phyloP scores from a whole-genome alignment of 2,329 filamentous ascomycete species.

The Diaporthe longicolla region DNA sequence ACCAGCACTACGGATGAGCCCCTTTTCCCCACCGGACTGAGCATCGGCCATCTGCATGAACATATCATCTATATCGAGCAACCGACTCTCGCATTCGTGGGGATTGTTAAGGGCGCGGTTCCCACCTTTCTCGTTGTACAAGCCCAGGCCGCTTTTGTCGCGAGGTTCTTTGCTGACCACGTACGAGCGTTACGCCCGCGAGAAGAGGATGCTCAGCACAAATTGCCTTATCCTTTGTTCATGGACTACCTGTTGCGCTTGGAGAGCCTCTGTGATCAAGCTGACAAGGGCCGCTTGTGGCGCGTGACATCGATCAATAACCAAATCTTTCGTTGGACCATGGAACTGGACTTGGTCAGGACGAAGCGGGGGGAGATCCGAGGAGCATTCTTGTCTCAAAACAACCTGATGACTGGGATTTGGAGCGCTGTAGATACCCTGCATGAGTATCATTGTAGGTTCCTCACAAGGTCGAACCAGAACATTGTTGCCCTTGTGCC shows the following conservation, averaged over 20 bases:
- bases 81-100: constrained; percentile 15
- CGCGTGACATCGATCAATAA: neutral
- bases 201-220: neutral
- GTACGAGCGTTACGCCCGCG: neutral
- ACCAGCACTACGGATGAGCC: neutral
- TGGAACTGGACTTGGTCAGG: constrained; percentile 13
- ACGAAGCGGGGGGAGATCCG: constrained; percentile 1
- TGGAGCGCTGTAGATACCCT: neutral
- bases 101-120: constrained; percentile 9
- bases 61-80: neutral
- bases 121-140: constrained; percentile 29
- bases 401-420: fast-evolving
- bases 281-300: neutral
- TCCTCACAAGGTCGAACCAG: neutral
- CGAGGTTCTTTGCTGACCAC: neutral
- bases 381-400: neutral
- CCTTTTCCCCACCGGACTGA: constrained; percentile 14
- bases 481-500: neutral
- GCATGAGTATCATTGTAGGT: neutral
- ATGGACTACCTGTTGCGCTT: constrained; percentile 24
- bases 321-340: neutral
- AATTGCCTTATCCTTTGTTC: constrained; percentile 5
- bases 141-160: constrained; percentile 29
- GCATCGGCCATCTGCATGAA: neutral
- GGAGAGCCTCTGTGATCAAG: neutral